These are phyloP conservation scores for Salix udensis DNA, from an alignment of 345 rosid genomes.

Conservation along the genomic window DNA sequence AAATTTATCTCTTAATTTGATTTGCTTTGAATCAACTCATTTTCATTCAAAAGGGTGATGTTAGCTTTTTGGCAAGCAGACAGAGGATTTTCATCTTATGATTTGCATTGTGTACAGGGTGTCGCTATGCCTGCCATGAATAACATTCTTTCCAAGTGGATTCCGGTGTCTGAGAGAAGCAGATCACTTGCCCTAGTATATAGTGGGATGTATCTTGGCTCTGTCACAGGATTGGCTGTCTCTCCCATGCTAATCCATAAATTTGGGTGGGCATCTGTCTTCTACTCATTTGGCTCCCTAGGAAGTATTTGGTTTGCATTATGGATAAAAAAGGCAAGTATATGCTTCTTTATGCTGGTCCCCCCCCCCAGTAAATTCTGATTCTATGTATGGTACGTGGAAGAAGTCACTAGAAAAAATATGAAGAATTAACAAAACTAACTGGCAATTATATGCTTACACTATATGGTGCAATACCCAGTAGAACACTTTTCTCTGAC, in stretches of 20 bases:
- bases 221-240: constrained; percentile 80
- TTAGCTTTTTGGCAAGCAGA: constrained; percentile 10
- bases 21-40: neutral
- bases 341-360: constrained; percentile 4
- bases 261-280: constrained; percentile 95
- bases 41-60: neutral
- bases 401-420: neutral
- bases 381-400: neutral
- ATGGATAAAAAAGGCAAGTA: constrained; percentile 64
- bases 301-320: constrained; percentile 86
- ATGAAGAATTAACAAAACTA: too few relatives aligned
- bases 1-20: neutral
- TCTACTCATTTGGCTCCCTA: constrained; percentile 90
- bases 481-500: neutral
- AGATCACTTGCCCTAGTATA: constrained; percentile 91
- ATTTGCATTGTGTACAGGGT: constrained; percentile 55
- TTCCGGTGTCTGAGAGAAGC: constrained; percentile 98
- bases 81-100: constrained; percentile 20
- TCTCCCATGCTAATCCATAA: constrained; percentile 81
- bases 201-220: constrained; percentile 99
- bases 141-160: constrained; percentile 93
- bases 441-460: neutral
- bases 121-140: constrained; percentile 99
- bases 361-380: neutral
- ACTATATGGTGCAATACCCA: neutral